phyloP scores from a whole-genome alignment of 2,329 filamentous ascomycete genomes.

The Aspergillus aculeatus region DNA sequence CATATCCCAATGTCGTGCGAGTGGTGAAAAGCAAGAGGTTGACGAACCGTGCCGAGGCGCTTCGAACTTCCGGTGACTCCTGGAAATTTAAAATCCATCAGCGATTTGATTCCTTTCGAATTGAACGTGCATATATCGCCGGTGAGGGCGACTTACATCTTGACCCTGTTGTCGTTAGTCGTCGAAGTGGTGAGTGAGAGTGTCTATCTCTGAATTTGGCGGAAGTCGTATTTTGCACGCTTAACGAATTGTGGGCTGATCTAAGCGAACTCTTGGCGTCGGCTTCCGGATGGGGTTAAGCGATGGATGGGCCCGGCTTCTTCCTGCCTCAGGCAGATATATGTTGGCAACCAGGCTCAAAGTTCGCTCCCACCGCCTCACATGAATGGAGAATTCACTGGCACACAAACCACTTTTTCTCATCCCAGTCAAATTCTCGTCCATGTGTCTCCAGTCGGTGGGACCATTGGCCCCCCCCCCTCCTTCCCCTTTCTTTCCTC shows the following conservation, averaged over 20 bases:
- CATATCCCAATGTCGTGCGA: conserved; percentile 44
- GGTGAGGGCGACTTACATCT: conserved; percentile 42
- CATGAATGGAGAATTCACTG: not conserved
- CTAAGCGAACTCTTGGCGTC: conserved; percentile 35
- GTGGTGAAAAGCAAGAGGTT: conserved; percentile 48
- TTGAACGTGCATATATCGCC: conserved; percentile 3
- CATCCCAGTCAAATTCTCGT: too few relatives aligned
- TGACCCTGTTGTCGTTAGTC: conserved; percentile 51
- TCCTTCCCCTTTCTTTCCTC: not conserved
- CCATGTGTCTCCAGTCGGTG: not conserved
- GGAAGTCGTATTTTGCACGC: conserved; percentile 40
- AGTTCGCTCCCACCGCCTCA: not conserved
- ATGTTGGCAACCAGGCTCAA: not conserved
- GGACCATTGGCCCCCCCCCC: not conserved
- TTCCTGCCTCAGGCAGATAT: conserved; percentile 14
- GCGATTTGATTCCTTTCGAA: conserved; percentile 20
- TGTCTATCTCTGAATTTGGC: conserved; percentile 39
- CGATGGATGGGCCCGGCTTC: not conserved
- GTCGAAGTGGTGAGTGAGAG: conserved; percentile 44
- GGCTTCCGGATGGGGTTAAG: conserved; percentile 11
- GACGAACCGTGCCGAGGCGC: conserved; percentile 94
- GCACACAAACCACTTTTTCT: not conserved
- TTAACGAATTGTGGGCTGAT: conserved; percentile 45
- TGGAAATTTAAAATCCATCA: conserved; percentile 31
- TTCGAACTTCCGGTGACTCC: conserved; percentile 69